These are phyloP conservation scores for Boletus sp. DNA, from an alignment of 768 basidiomycete species.

Conservation along the genomic window DNA sequence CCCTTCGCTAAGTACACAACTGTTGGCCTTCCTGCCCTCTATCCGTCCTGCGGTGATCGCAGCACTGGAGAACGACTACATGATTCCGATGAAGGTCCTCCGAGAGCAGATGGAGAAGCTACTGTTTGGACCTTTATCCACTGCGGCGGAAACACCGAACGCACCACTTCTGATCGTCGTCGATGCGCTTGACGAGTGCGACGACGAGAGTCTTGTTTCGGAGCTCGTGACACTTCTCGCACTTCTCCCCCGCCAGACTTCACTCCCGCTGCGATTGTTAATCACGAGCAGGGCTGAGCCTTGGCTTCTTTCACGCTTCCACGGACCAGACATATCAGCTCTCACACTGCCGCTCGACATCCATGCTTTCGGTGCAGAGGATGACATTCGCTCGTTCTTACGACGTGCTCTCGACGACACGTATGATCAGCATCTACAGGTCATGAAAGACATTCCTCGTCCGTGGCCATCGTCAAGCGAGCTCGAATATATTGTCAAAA, in stretches of 20 bases:
- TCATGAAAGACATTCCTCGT: conserved; percentile 19
- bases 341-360: no score
- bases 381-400: conserved; percentile 19
- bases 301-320: conserved; percentile 18
- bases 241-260: conserved; percentile 8
- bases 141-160: conserved; percentile 2
- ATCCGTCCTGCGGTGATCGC: no score
- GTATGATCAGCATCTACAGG: conserved; percentile 14
- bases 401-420: conserved; percentile 17
- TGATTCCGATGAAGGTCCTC: conserved; percentile 27
- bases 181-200: conserved; percentile 30
- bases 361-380: no score
- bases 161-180: conserved; percentile 21
- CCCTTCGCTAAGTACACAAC: conserved; percentile 33
- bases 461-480: conserved; percentile 27
- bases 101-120: conserved; percentile 30
- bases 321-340: conserved; percentile 7
- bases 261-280: conserved; percentile 15
- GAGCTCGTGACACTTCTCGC: conserved; percentile 25
- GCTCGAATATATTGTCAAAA: conserved; percentile 18
- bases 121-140: conserved; percentile 18
- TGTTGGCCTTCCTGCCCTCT: conserved; percentile 9
- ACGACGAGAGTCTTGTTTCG: conserved; percentile 23
- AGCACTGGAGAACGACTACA: no score
- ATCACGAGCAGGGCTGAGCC: no score